Evolutionary conservation across 1,139 yeast species (phyloP).

Genomic region (Arxiozyma slooffiae): DNA sequence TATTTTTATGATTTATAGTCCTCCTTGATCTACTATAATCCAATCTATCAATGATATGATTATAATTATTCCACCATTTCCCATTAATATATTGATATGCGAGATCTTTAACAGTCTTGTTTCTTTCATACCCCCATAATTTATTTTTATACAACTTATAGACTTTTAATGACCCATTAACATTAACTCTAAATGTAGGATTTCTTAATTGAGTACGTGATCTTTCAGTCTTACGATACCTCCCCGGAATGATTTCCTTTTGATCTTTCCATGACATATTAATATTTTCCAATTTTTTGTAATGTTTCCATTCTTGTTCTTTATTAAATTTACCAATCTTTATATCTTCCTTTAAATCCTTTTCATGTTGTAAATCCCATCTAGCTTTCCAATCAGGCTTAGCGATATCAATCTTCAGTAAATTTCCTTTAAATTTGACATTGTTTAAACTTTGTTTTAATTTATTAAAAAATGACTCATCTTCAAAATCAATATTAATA

Average conservation of each 20-base stretch:
- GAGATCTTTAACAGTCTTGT: constrained; percentile 49
- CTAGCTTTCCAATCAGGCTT: constrained; percentile 37
- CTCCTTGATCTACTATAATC: constrained; percentile 20
- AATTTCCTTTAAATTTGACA: constrained; percentile 63
- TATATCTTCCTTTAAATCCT: constrained; percentile 26
- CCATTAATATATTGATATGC: constrained; percentile 47
- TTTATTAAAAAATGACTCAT: constrained; percentile 28
- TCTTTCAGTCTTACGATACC: constrained; percentile 49
- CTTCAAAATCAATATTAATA: constrained; percentile 46
- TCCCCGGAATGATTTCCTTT: constrained; percentile 50
- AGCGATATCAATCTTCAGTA: constrained; percentile 45
- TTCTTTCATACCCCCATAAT: constrained; percentile 83
- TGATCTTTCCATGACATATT: constrained; percentile 36
- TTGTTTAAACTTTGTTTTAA: constrained; percentile 56
- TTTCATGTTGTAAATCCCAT: constrained; percentile 38
- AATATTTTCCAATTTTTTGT: constrained; percentile 35
- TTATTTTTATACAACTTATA: constrained; percentile 59
- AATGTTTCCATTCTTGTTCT: constrained; percentile 35
- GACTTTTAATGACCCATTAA: constrained; percentile 51
- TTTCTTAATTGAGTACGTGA: constrained; percentile 36
- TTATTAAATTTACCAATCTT: constrained; percentile 24
- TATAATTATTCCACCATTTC: constrained; percentile 76
- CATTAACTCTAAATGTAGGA: constrained; percentile 56
- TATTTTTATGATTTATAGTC: constrained; percentile 7
- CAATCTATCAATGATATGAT: constrained; percentile 61